Base-by-base conservation (phyloP, 768 basidiomycete species). In the Tylopilus sp. region DNA sequence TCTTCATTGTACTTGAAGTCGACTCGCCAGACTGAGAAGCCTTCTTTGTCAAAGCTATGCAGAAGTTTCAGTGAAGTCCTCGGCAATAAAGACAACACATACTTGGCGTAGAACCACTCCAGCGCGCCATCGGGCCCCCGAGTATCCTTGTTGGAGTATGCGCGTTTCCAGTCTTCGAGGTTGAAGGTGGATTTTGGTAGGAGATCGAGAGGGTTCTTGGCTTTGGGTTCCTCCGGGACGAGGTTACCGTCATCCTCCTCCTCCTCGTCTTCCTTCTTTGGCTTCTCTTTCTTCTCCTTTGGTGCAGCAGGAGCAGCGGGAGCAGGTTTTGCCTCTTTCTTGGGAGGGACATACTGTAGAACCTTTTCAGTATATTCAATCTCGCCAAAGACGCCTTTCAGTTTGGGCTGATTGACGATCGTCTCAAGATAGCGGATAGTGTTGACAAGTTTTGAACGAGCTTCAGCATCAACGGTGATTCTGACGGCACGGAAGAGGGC, bases 91-190 rank as follows among this genome's bases (percentile, higher is more conserved):
- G 4, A 26, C 8, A 17, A 4, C 15, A 51, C 88, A 50, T 60
- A 95, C 91, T 97, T 85, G 71, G 92, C 69, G 77, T 97, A 95
- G 82, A 99, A 87, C 97, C 95, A 98, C 70, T 97, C 92, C 35
- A 99, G 63, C 45, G 92, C 71, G 56, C 90, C 94, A 40, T 71
- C 83, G 17, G 87, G 59, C 33, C 89, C 91, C 48, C 89, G 85
- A 35, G 95, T 98, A n/a, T 98, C 94, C 70, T 87, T 85, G 86
- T 98, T 98, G 63, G 94, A 97, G 79, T 98, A 99, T 40, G 89
- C 87, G 40, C 91, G 86, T 71, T 98, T 98, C 93, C 92, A 97
- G 73, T 98, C 93, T 71, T 95, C 89, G 50, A 93, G 82, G 76
- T 92, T 92, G 72, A 91, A 83, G 6, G 80, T 73, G 11, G 89